Base-by-base conservation (phyloP, 129 eudicot genomes). In the Flaveria sonorensis region DNA sequence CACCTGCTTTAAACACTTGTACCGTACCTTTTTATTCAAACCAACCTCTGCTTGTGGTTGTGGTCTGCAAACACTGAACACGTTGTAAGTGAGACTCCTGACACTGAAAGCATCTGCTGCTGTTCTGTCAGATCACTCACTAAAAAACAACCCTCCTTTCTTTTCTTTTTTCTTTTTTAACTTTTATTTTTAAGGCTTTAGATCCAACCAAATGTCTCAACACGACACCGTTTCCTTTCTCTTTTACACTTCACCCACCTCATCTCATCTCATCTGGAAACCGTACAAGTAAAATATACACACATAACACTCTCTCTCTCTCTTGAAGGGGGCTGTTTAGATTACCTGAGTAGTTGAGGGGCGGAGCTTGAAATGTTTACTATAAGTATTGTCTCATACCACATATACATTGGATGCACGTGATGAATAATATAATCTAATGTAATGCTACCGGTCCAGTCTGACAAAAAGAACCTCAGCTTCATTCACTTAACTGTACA, bases 1-100 rank as follows among this genome's bases (percentile, higher is more conserved):
- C 66, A 59, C 7, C 67, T 50, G 73, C 83, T 79, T 79, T 79
- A 79, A 72, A 51, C 73, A 64, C 78, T 71, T 61, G 70, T 72
- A 73, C 73, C 1, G 45, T 21, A 36, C 50, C 43, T 62, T 79
- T 63, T 21, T 23, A 36, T 72, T 63, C 56, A 72, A 72, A 63
- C 24, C 45, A 56, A 39, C 6, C 70, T 53, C 13, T 28, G 12
- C 40, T 3, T 48, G 40, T 36, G 40, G 8, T 6, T 36, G 7
- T 36, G 7, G 7, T 75, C 72, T 65, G 71, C 64, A 30, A 63
- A 42, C 57, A 45, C 79, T 62, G 61, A 77, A 70, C 71, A 76
- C 73, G 62, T 79, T 50, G 65, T 48, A 26, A 79, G 50, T 79
- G 79, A 63, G 60, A 10, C 53, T 8, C 59, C 57, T 55, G 66